These are phyloP conservation scores for Ceratobasidium sp. DNA, from an alignment of 1,284 basidiomycete genomes.

Conservation along the genomic window DNA sequence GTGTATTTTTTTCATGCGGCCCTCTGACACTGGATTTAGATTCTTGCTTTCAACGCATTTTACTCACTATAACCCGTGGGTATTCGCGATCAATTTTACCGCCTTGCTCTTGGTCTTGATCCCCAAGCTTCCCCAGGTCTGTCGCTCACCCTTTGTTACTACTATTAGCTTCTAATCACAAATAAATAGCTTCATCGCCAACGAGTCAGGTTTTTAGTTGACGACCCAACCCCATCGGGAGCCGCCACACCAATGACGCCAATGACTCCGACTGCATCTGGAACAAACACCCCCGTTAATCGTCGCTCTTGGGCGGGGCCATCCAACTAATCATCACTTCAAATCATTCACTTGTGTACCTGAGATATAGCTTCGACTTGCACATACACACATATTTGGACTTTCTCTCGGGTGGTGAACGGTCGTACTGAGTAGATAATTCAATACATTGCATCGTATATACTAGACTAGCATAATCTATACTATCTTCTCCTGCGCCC, in stretches of 20 bases:
- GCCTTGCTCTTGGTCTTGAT: constrained; percentile 84
- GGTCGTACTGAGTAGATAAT: constrained; percentile 22
- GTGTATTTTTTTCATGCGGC: not conserved
- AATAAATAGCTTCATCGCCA: constrained; percentile 72
- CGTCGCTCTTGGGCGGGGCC: constrained; percentile 25
- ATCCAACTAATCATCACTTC: not conserved
- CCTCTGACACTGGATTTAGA: constrained; percentile 53
- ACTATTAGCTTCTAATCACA: constrained; percentile 22
- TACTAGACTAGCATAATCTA: not conserved
- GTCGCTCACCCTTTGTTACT: constrained; percentile 31
- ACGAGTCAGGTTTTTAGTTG: constrained; percentile 70
- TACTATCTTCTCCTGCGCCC: not conserved
- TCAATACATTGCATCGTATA: constrained; percentile 27
- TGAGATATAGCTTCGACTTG: not conserved
- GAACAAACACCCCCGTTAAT: constrained; percentile 11
- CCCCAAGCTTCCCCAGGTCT: constrained; percentile 92
- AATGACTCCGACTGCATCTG: constrained; percentile 37
- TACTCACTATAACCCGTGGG: constrained; percentile 91
- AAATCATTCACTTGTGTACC: not conserved
- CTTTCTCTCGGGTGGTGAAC: constrained; percentile 18
- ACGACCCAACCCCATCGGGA: constrained; percentile 40
- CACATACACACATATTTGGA: constrained; percentile 11
- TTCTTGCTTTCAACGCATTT: constrained; percentile 98
- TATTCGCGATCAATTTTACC: constrained; percentile 91
- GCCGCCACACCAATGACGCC: constrained; percentile 41